phyloP scores from a whole-genome alignment of 441 rosid species.

The Adansonia grandidieri region DNA sequence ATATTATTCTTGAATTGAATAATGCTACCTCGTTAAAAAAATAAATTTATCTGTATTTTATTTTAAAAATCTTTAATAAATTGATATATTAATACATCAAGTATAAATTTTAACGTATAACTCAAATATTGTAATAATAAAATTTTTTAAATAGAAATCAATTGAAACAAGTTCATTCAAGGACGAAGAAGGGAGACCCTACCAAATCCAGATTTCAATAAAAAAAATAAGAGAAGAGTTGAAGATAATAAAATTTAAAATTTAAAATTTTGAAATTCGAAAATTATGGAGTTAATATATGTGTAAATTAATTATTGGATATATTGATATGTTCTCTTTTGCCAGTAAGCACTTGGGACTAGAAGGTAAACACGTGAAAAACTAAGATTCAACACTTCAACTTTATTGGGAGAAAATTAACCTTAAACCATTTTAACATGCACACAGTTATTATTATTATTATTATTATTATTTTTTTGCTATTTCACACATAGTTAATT shows the following conservation, averaged over 20 bases:
- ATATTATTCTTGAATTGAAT: too few species aligned
- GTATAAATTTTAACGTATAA: not conserved
- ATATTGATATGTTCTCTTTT: not conserved
- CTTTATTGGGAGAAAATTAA: constrained; percentile 1
- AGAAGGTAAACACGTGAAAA: constrained; percentile 28
- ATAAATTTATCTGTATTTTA: too few species aligned
- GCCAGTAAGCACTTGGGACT: not conserved
- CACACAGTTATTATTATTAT: not conserved
- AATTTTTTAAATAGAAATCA: not conserved
- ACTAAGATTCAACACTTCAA: constrained; percentile 8
- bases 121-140: not conserved
- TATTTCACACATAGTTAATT: not conserved
- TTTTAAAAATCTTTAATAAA: too few species aligned
- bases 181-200: not conserved
- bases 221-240: too few species aligned
- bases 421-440: constrained; percentile 1
- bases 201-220: too few species aligned
- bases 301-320: not conserved
- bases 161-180: not conserved
- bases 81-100: too few species aligned
- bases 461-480: too few species aligned
- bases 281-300: not conserved
- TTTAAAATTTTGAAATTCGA: not conserved
- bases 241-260: too few species aligned
- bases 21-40: too few species aligned